Evolutionary conservation across 805 yeast species (phyloP).

Genomic region (Candida xiaguanensis): DNA sequence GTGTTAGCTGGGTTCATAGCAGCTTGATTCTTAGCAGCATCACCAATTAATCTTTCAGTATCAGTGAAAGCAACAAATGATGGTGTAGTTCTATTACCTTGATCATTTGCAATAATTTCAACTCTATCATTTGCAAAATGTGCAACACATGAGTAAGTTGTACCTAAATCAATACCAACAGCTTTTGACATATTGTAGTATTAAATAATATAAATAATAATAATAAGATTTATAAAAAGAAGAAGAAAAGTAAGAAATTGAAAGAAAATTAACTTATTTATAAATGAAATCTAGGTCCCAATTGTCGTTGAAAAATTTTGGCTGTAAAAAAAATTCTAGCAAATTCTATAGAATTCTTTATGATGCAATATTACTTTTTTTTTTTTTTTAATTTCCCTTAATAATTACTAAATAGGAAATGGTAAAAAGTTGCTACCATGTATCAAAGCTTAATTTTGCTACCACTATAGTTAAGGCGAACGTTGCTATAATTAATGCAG

Average conservation of each 20-base stretch:
- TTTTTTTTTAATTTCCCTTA: neutral
- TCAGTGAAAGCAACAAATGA: conserved; percentile 95
- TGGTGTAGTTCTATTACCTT: conserved; percentile 98
- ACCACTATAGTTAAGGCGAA: too few relatives aligned
- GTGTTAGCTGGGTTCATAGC: conserved; percentile 93
- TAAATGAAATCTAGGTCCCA: neutral
- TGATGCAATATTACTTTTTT: conserved; percentile 3
- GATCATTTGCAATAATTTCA: conserved; percentile 96
- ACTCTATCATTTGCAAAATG: conserved; percentile 90
- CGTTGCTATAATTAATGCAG: too few relatives aligned
- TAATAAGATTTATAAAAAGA: conserved; percentile 4
- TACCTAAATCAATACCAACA: conserved; percentile 92
- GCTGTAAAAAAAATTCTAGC: conserved; percentile 7
- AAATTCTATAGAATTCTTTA: conserved; percentile 3
- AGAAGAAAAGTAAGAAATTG: neutral
- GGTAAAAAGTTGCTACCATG: conserved; percentile 3
- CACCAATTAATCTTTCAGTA: conserved; percentile 91
- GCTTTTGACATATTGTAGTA: conserved; percentile 45
- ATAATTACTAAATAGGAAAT: too few relatives aligned
- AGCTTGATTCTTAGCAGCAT: conserved; percentile 97
- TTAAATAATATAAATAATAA: neutral
- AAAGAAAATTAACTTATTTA: conserved; percentile 1
- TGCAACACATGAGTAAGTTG: conserved; percentile 95
- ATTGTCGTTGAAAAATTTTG: conserved; percentile 4
- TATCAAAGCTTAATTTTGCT: too few relatives aligned